Evolutionary conservation across 495 filamentous ascomycete genomes (phyloP).

Genomic region (Daldinia bambusicola): DNA sequence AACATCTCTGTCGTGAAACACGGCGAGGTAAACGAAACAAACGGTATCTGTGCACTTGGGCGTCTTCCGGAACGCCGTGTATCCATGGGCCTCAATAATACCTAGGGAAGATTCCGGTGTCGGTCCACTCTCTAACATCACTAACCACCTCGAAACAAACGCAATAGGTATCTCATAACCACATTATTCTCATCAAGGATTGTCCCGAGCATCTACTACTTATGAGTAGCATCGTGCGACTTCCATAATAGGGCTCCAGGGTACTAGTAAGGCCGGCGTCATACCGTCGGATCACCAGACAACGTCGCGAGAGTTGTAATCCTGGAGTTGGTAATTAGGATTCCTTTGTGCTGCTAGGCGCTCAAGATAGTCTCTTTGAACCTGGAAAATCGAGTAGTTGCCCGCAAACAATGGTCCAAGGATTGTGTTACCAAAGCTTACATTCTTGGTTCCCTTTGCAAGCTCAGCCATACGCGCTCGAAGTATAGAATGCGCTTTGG

Average conservation of each 20-base stretch:
- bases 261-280: background rate
- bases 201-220: background rate
- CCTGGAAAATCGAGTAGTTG: conserved; percentile 73
- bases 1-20: conserved; percentile 3
- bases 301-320: background rate
- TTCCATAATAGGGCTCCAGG: background rate
- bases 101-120: conserved; percentile 2
- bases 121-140: conserved; percentile 3
- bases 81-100: conserved; percentile 4
- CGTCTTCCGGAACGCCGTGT: conserved; percentile 25
- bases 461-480: conserved; percentile 64
- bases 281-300: background rate
- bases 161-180: conserved; percentile 20
- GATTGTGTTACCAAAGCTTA: conserved; percentile 61
- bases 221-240: background rate
- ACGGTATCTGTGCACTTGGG: conserved; percentile 24
- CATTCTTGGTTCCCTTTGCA: conserved; percentile 30
- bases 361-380: conserved; percentile 65
- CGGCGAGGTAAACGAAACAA: conserved; percentile 26
- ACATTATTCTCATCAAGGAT: conserved; percentile 5
- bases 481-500: conserved; percentile 67
- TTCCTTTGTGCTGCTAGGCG: conserved; percentile 26
- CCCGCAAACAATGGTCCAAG: conserved; percentile 73
- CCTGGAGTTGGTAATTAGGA: background rate
- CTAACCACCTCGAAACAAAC: conserved; percentile 20